Evolutionary conservation across 495 filamentous ascomycete species (phyloP).

Genomic region (Hyaloscypha finlandica): DNA sequence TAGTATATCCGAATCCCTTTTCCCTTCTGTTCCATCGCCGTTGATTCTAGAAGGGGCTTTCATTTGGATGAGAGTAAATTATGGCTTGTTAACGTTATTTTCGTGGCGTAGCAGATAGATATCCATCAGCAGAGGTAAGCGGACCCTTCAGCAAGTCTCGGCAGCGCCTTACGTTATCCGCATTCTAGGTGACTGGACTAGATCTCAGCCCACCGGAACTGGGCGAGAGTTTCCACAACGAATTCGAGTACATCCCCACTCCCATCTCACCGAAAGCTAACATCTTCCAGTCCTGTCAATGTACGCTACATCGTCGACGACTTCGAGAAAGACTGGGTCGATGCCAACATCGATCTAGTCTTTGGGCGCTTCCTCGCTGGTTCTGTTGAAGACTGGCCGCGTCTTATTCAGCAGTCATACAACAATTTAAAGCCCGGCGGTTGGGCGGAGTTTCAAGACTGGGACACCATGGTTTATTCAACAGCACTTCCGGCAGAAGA

Average conservation of each 20-base stretch:
- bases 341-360: slow-evolving; percentile 49
- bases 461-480: slow-evolving; percentile 15
- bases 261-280: slow-evolving; percentile 35
- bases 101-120: too few relatives aligned
- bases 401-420: slow-evolving; percentile 1
- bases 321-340: slow-evolving; percentile 52
- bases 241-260: slow-evolving; percentile 1
- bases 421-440: slow-evolving; percentile 40
- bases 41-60: too few relatives aligned
- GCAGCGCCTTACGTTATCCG: too few relatives aligned
- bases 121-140: too few relatives aligned
- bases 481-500: slow-evolving; percentile 12
- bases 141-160: too few relatives aligned
- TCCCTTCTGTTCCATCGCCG: too few relatives aligned
- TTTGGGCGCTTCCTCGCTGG: slow-evolving; percentile 49
- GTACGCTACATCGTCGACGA: slow-evolving; percentile 55
- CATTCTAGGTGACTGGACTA: neutral
- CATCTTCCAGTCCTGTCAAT: slow-evolving; percentile 53
- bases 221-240: slow-evolving; percentile 3
- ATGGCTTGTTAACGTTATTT: too few relatives aligned
- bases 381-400: slow-evolving; percentile 11
- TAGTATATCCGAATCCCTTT: too few relatives aligned
- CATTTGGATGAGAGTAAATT: too few relatives aligned
- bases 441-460: slow-evolving; percentile 46
- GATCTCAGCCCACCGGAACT: slow-evolving; percentile 7